Conservation (phyloP, 2,329 filamentous ascomycete genomes). For the Beauveria asiatica region DNA sequence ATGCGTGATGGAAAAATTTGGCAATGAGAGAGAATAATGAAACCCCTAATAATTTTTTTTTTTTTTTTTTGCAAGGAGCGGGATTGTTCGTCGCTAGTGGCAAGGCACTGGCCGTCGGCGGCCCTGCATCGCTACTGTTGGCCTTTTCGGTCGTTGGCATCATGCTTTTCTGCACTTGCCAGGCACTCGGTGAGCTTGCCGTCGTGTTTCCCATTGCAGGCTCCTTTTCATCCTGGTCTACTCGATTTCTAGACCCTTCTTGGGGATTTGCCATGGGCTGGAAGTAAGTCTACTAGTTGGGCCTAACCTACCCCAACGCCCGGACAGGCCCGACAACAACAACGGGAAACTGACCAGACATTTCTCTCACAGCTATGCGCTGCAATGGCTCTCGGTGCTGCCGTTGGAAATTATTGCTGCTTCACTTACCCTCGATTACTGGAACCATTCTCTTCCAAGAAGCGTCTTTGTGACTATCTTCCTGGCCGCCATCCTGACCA, state of each 20-base stretch:
- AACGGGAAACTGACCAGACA: neutral
- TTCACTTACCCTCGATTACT: conserved; percentile 75
- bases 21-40: too few relatives aligned
- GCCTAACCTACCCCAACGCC: too few relatives aligned
- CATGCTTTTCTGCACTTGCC: conserved; percentile 80
- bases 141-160: conserved; percentile 63
- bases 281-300: conserved; percentile 50
- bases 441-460: conserved; percentile 56
- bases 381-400: conserved; percentile 79
- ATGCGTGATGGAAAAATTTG: too few relatives aligned
- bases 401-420: conserved; percentile 84
- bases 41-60: neutral
- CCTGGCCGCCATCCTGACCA: conserved; percentile 62
- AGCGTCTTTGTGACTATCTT: conserved; percentile 80
- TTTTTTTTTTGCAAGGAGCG: conserved; percentile 29
- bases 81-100: conserved; percentile 75
- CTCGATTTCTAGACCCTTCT: conserved; percentile 75
- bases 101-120: conserved; percentile 54
- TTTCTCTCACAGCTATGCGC: conserved; percentile 54
- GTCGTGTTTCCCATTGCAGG: conserved; percentile 77
- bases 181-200: conserved; percentile 77
- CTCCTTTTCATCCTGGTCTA: conserved; percentile 77
- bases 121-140: conserved; percentile 62
- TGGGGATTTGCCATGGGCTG: conserved; percentile 87
- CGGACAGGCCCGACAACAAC: neutral